Base-by-base conservation (phyloP, 164 flowering plant genomes). In the Magnolia officinalis region DNA sequence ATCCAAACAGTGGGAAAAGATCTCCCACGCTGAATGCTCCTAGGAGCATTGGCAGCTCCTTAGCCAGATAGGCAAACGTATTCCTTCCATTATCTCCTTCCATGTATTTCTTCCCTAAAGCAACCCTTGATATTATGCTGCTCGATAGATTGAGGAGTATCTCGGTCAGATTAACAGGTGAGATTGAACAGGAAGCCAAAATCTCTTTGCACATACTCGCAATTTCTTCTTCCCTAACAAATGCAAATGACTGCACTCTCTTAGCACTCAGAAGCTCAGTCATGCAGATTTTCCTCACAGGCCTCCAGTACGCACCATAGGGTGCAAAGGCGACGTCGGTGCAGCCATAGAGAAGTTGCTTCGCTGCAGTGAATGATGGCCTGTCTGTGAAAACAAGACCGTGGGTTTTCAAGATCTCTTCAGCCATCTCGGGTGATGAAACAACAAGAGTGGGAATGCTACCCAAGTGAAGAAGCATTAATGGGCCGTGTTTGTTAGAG, bases 301-400 rank as follows among this genome's bases (percentile, higher is more conserved):
- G 64, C 73, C 82, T 82, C 83, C 83, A 78, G 70, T 78, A 75
- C 45, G 75, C 80, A 0, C 83, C 83, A 72, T 81, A 78, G 0
- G 76, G 74, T 19, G 80, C 24, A 55, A 73, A 63, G 1, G 71
- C 73, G n/a, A 78, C 19, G 11, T 78, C 73, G 7, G 49, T 81
- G 26, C 72, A 31, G 21, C 76, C 74, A 31, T 72, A 75, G 10
- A 75, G 66, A 21, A 81, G 66, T 4, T 19, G 37, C 19, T 66
- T 51, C 20, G 26, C 70, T 20, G 68, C 61, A 2, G 9, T 4
- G 1, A 52, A 58, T 9, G 4, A 18, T 8, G 73, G 74, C 8
- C 78, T 61, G 20, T 63, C 49, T 11, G 69, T 11, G 23, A 76
- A 79, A 50, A n/a, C 45, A 13, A 67, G 59, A 59, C 76, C 78